Evolutionary conservation across 2,329 filamentous ascomycete genomes (phyloP), one percentile per base, ranked within the genome.

Genomic region (Periconia digitata): DNA sequence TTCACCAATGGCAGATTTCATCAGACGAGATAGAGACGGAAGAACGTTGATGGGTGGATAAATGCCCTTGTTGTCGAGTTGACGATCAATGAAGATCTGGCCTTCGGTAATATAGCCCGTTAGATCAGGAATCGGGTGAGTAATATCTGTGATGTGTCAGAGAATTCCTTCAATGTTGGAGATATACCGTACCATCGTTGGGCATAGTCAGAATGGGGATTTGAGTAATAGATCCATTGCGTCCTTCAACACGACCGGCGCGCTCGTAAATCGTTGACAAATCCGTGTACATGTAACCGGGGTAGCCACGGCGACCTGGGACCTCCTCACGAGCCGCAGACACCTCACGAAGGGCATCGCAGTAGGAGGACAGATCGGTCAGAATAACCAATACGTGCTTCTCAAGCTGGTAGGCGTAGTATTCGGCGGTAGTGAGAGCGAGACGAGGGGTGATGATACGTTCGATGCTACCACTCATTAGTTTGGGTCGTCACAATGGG

Each of bases 241-340:
- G 89, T 63, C 95, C 95, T 68, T 90, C 81, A 43, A 99, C 94
- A 88, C 94, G 94, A 69, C 94, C 94, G 63, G 94, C 94, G 79
- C 94, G 92, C 78, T 99, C 94, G 81, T 99, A 99, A 67, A 99
- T 96, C 70, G 94, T 99, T 51, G 94, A 96, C 85, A 99, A 89
- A 85, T 99, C 95, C 62, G 94, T 99, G 82, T 99, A 99, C 94
- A 99, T 99, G 83, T 99, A 99, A 89, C 94, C 94, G 45, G 94
- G 94, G 80, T 94, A 99, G 83, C 94, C 94, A 85, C 94, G 92
- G 74, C 94, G 92, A 82, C 94, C 94, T 35, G 94, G 94, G 37
- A 99, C 94, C 85, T 99, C 94, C 82, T 99, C 94, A 79, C 94
- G 85, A 44, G 94, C 94, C 46, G 94, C 92, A 13, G 94, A 99